Evolutionary conservation across 2,329 filamentous ascomycete genomes (phyloP), one percentile per base, ranked within the genome.

Genomic region (Exophiala sp.): DNA sequence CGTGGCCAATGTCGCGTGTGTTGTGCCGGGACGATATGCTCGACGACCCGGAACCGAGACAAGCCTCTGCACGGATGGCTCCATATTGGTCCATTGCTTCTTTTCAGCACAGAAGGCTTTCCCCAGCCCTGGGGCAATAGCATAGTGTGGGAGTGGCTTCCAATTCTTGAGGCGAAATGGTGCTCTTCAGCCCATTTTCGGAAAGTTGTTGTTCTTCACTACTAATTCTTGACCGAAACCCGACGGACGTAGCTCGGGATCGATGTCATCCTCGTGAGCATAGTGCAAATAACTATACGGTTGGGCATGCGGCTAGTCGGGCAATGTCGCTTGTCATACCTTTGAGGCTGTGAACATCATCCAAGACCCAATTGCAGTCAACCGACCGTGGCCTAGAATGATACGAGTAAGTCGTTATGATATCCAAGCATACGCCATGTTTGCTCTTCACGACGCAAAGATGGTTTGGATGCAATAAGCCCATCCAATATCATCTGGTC

Each of bases 1-100:
- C 69, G 63, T 13, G 73, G 68, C 54, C 76, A 78, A 44, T 74
- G 69, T 52, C 76, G 69, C 44, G 79, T 76, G 57, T 78, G 73
- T 44, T 70, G 66, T 29, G 68, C 68, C 53, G 65, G 69, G 46
- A 77, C 50, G 23, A 66, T 62, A 59, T 79, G 75, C 59, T 77
- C 71, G 9, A 70, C 62, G 39, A 78, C 61, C 13, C 59, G 61
- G 62, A 76, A 77, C 44, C 53, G 48, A 9, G 50, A 54, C 48
- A 58, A 35, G 6, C 43, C 18, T 18, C 50, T 50, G 11, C 10
- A 24, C 24, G 13, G 23, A 13, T 16, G n/a, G 22, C 18, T n/a
- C 13, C 5, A 14, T 38, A 13, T 30, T 5, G 1, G 19, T 16
- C 24, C 30, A 39, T 30, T 21, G 11, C 3, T 14, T 6, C 2